Evolutionary conservation across 129 eudicot species (phyloP), one percentile per base, ranked within the genome.

Genomic region (Gnaphalium uliginosum): DNA sequence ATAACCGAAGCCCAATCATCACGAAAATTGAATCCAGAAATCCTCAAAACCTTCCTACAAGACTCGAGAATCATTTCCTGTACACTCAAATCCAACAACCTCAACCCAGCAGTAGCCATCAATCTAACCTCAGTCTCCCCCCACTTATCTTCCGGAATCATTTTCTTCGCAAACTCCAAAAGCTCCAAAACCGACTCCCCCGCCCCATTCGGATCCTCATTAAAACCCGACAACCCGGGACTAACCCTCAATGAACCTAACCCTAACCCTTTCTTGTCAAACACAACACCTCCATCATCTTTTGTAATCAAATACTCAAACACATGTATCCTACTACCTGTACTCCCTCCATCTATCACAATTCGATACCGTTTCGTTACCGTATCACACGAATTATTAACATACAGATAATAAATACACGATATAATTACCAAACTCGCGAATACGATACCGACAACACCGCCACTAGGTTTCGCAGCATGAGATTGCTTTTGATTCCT

Each of bases 301-400:
- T n/a, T n/a, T n/a, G n/a, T 76, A 23, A 82, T 62, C 57, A 67
- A 60, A 65, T 87, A 94, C 86, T 84, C 82, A 65, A 94, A 94
- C 56, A 94, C 91, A 54, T 94, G 97, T 29, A 90, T 79, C 54
- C 98, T 76, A 8, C 91, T 79, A 48, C 98, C 98, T 1, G 98
- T 90, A 30, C 98, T 94, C 4, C 98, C 98, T 15, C 98, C 97
- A 33, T 94, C 98, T 29, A 90, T 94, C 60, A 94, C 83, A n/a
- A 90, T 65, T 18, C 85, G 83, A 23, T 78, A 88, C 2, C 56
- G 72, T 7, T 75, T 46, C 27, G 18, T 50, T 0, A 66, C 21
- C 53, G 56, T 26, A 63, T 13, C 51, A 18, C 39, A 25, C 15
- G 81, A 75, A 73, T 70, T 64, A 73, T 70, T 64, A 5, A 83